These are phyloP conservation scores for Glycine tomentella DNA, from an alignment of 306 rosid genomes.

Conservation along the genomic window DNA sequence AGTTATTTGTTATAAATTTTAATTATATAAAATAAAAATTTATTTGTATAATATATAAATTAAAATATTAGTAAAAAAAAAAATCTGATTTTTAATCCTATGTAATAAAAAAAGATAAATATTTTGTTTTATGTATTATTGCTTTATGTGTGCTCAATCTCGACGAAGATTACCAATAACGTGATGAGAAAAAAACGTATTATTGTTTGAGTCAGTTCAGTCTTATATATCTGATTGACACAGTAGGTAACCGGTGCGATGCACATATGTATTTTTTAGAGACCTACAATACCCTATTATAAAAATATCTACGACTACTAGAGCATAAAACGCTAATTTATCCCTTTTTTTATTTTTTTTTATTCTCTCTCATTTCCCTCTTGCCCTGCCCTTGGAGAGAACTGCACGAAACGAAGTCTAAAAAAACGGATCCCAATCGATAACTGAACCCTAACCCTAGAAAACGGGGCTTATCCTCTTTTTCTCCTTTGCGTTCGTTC, in stretches of 20 bases:
- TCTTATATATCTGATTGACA: not conserved
- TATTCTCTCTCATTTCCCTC: constrained; percentile 12
- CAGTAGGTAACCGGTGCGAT: constrained; percentile 43
- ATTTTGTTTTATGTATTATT: too few species aligned
- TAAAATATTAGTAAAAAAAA: too few species aligned
- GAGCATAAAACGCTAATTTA: constrained; percentile 67
- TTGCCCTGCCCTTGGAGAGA: constrained; percentile 55
- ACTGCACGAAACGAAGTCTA: constrained; percentile 54
- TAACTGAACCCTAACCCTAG: constrained; percentile 83
- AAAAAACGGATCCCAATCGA: constrained; percentile 72
- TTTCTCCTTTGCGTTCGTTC: constrained; percentile 27
- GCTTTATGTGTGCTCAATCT: too few species aligned
- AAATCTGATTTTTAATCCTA: too few species aligned
- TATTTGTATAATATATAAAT: too few species aligned
- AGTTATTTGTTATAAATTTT: too few species aligned
- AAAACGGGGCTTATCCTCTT: constrained; percentile 66
- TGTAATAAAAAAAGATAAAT: too few species aligned
- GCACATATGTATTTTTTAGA: constrained; percentile 17
- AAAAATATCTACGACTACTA: constrained; percentile 15
- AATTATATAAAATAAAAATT: too few species aligned
- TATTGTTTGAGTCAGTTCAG: too few species aligned
- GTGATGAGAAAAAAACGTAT: too few species aligned
- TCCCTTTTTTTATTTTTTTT: constrained; percentile 43
- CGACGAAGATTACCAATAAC: too few species aligned
- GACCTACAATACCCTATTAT: constrained; percentile 30